Conservation (phyloP, 192 early-diverging fungal species). For the Coemansia sp. region DNA sequence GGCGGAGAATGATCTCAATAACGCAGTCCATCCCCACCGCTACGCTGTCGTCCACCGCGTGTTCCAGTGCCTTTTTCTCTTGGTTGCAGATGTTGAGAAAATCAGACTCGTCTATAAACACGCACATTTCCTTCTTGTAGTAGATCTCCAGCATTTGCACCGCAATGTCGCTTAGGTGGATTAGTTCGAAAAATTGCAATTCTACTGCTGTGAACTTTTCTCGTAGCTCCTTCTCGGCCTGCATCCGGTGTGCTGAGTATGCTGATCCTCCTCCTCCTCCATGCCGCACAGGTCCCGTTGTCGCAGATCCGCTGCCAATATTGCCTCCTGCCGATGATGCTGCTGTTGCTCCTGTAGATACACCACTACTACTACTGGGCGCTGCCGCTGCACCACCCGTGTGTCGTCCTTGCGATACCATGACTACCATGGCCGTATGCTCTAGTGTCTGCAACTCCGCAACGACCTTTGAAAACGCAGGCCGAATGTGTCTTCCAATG, state of each 20-base stretch:
- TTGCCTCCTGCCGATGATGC: constrained; percentile 40
- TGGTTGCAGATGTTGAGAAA: constrained; percentile 90
- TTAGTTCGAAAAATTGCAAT: constrained; percentile 88
- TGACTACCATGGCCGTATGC: constrained; percentile 32
- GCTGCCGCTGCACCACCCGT: background rate
- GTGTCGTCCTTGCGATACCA: constrained; percentile 14
- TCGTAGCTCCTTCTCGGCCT: constrained; percentile 39
- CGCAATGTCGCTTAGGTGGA: constrained; percentile 91
- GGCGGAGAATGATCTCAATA: constrained; percentile 83
- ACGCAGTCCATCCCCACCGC: constrained; percentile 91
- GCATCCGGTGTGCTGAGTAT: constrained; percentile 51
- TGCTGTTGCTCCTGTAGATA: constrained; percentile 2
- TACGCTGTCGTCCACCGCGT: constrained; percentile 84
- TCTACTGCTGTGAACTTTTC: constrained; percentile 61
- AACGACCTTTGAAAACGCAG: constrained; percentile 36
- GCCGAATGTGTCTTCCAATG: constrained; percentile 58
- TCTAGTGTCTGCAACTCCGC: constrained; percentile 43
- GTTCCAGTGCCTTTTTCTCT: constrained; percentile 90
- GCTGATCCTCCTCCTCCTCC: constrained; percentile 29
- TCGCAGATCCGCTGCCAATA: background rate
- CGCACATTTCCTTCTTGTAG: constrained; percentile 83
- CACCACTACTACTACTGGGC: background rate
- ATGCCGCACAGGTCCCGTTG: background rate
- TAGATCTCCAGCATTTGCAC: constrained; percentile 96
- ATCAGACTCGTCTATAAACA: constrained; percentile 85